These are phyloP conservation scores for Chlorokybus atmophyticus DNA, from an alignment of 139 green algal genomes.

Conservation along the genomic window DNA sequence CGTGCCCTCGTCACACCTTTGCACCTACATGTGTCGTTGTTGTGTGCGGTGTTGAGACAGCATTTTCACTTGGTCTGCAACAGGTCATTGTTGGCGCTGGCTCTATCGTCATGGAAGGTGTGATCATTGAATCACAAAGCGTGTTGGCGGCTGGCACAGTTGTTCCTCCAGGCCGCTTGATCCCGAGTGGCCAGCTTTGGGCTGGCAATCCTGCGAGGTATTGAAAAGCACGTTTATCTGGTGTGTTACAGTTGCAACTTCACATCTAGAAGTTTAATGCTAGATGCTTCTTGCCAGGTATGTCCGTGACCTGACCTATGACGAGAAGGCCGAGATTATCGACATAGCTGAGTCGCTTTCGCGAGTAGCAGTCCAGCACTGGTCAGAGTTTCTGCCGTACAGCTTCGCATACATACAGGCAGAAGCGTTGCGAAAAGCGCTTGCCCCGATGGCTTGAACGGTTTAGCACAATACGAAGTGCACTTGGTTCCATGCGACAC, in stretches of 20 bases:
- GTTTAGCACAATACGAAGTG: no score
- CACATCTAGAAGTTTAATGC: no score
- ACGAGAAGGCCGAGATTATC: conserved; percentile 26
- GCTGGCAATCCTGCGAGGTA: conserved; percentile 69
- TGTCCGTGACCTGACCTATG: conserved; percentile 18
- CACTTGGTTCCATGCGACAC: no score
- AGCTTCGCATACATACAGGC: conserved; percentile 23
- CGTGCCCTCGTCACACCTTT: no score
- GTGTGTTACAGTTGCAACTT: no score
- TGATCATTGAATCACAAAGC: conserved; percentile 50
- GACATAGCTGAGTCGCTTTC: conserved; percentile 22
- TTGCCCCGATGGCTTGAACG: no score
- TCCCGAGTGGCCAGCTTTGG: conserved; percentile 81
- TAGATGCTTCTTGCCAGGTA: conserved; percentile 68
- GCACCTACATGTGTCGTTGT: no score
- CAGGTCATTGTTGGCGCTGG: conserved; percentile 30
- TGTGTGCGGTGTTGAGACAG: no score
- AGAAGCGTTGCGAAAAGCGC: conserved; percentile 14
- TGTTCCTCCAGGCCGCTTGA: conserved; percentile 50
- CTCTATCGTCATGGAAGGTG: conserved; percentile 29
- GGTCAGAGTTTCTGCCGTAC: conserved; percentile 32
- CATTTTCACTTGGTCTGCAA: no score
- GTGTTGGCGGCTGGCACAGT: conserved; percentile 71
- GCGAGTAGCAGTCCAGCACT: conserved; percentile 11
- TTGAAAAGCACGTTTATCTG: no score